Evolutionary conservation across 2,329 filamentous ascomycete species (phyloP), one percentile per base, ranked within the genome.

Genomic region (Cercospora sp.): DNA sequence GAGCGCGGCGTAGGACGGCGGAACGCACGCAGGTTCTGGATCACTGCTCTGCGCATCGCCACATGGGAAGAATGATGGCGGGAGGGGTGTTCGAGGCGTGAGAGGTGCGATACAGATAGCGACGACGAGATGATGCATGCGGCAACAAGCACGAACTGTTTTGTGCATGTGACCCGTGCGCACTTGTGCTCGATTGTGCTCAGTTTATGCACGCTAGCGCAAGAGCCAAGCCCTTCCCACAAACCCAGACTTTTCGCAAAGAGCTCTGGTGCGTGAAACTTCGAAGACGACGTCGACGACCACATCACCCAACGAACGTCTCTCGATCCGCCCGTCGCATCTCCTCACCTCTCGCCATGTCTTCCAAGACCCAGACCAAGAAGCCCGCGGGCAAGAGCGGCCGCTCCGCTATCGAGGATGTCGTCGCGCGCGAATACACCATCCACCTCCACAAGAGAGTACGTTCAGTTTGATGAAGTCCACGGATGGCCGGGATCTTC

Each of bases 391-490:
- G 63, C 67, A 60, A 84, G 87, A 91, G 91, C 86, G 83, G 84
- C 80, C 92, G 94, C 83, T 97, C 93, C 85, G 96, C 96, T 87
- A 97, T 99, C 85, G 90, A 93, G 85, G 94, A 99, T 86, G 96
- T 99, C 82, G 94, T 99, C 84, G 91, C 95, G 81, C 93, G 95
- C 89, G 96, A 99, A 89, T 99, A 99, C 90, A 99, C 95, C 85
- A 98, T 99, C 87, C 94, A 99, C 90, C 87, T 99, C 80, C 95
- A 99, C 92, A 98, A 97, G 92, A 91, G 94, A 86, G 92, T 96
- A 94, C 83, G 91, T 84, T 88, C 87, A 87, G 87, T 89, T 89
- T 89, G 82, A 87, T 89, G 87, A 89, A 89, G 87, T 89, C 87
- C 87, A 89, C 82, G 81, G 82, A 85, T 82, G 86, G 82, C 73